Evolutionary conservation across 2,329 filamentous ascomycete species (phyloP).

Genomic region (Onygenales sp.): DNA sequence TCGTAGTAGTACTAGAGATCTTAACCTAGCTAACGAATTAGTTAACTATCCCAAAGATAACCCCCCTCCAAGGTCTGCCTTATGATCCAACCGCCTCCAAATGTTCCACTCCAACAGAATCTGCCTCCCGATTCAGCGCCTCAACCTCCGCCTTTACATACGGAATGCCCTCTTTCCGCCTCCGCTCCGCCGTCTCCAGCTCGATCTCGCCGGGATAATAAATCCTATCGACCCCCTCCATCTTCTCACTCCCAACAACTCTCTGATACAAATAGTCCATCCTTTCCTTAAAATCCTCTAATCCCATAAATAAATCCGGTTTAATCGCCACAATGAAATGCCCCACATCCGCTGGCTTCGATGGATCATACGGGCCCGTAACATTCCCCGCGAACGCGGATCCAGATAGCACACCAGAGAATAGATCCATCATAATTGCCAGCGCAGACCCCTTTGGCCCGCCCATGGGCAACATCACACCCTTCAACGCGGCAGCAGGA

Average conservation of each 20-base stretch:
- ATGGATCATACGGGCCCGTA: conserved; percentile 64
- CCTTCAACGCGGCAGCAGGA: conserved; percentile 58
- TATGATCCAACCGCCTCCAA: background rate
- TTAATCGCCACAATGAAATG: conserved; percentile 65
- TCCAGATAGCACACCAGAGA: conserved; percentile 66
- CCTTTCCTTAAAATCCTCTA: conserved; percentile 56
- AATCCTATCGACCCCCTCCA: conserved; percentile 45
- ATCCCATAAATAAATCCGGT: conserved; percentile 62
- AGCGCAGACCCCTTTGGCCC: conserved; percentile 72
- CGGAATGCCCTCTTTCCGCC: conserved; percentile 38
- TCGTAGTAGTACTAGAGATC: no score
- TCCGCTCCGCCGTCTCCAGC: conserved; percentile 36
- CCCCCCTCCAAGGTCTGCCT: no score
- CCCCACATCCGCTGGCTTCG: conserved; percentile 53
- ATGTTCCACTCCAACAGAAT: conserved; percentile 27
- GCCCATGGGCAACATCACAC: conserved; percentile 74
- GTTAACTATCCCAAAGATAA: no score
- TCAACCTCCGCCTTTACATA: conserved; percentile 40
- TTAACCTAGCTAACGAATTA: no score
- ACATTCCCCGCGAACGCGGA: conserved; percentile 71
- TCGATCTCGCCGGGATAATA: conserved; percentile 52
- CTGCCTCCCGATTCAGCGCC: conserved; percentile 42
- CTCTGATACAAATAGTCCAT: conserved; percentile 50
- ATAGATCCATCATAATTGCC: conserved; percentile 82
- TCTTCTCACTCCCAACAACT: conserved; percentile 44